Base-by-base conservation (phyloP, 2,329 filamentous ascomycete species). In the Xylaria sp. region DNA sequence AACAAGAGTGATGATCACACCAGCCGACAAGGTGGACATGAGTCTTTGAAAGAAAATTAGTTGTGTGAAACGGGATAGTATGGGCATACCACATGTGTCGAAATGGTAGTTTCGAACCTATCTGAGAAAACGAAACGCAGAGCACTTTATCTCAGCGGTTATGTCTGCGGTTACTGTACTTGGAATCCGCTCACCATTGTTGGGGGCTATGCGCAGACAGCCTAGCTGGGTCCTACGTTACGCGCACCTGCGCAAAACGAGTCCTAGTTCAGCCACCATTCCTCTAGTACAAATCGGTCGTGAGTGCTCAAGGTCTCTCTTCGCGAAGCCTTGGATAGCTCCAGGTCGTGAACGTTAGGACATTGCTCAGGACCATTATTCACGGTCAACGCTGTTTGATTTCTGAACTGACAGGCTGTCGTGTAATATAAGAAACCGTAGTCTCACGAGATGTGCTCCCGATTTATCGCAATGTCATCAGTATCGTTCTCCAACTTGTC, bases 211-310 rank as follows among this genome's bases (percentile, higher is more conserved):
- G 46, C 63, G 41, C 48, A 58, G 15, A 31, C n/a, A 51, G 48
- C 15, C 48, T 23, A 34, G 18, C 54, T 13, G 46, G 52, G 65
- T 55, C 12, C 56, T 55, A 20, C 62, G 58, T 52, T 69, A 37
- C 39, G 62, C 66, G 69, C 69, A 71, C 13, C 39, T 66, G 69
- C 66, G 65, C 62, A 56, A n/a, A 56, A 66, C 57, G 20, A 61
- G 62, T 65, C 65, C 54, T 59, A 60, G 61, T 39, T 58, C 34
- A 25, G 28, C 2, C 28, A 13, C 31, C 28, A 48, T 39, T 28
- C 46, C 50, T 44, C n/a, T 50, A 48, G 8, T 13, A 51, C 50
- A 13, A 34, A 15, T 51, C 25, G 18, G 8, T 13, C 3, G 25
- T 10, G 46, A 55, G 63, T 66, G 46, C 46, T 18, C 46, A 59